Percentiles rank a stretch among this genome's conserved stretches.
Evolutionary conservation across 1,284 basidiomycete species (phyloP).

Genomic region (Anthracocystis walkeri): DNA sequence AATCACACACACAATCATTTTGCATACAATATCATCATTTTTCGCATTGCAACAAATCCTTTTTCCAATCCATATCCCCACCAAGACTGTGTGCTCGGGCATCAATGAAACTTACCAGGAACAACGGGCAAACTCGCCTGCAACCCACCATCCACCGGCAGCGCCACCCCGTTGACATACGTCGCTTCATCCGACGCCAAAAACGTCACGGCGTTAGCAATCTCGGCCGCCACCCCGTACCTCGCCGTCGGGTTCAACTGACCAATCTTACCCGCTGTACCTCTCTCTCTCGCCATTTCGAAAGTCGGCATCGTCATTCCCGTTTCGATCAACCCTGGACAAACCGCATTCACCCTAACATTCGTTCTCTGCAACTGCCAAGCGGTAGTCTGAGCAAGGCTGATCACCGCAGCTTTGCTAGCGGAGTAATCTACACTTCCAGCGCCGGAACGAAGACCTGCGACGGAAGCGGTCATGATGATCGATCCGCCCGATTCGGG

Average conservation of each 20-base stretch:
- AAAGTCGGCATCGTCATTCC: conserved; percentile 84
- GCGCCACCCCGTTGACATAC: conserved; percentile 87
- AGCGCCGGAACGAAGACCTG: conserved; percentile 85
- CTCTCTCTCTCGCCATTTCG: conserved; percentile 80
- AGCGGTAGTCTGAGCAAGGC: conserved; percentile 82
- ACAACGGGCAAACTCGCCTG: conserved; percentile 80
- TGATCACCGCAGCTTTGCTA: conserved; percentile 73
- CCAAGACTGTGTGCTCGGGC: background rate
- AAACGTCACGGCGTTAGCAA: conserved; percentile 85
- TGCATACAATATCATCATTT: conserved; percentile 1
- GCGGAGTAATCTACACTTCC: conserved; percentile 83
- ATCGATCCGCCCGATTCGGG: conserved; percentile 81
- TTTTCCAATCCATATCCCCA: background rate
- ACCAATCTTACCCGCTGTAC: conserved; percentile 81
- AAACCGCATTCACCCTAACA: conserved; percentile 88
- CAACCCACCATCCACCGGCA: conserved; percentile 87
- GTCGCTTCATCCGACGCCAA: conserved; percentile 87
- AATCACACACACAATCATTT: background rate
- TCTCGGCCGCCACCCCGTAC: conserved; percentile 72
- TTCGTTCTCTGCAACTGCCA: conserved; percentile 85
- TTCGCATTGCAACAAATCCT: background rate
- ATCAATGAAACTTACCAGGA: conserved; percentile 73
- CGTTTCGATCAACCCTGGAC: conserved; percentile 90
- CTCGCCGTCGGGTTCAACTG: conserved; percentile 86
- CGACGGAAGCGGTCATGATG: conserved; percentile 91